A percentile compares a stretch with the other conserved stretches of the same genome.
phyloP scores from a whole-genome alignment of 78 protist species.

The Isochrysis galbana region DNA sequence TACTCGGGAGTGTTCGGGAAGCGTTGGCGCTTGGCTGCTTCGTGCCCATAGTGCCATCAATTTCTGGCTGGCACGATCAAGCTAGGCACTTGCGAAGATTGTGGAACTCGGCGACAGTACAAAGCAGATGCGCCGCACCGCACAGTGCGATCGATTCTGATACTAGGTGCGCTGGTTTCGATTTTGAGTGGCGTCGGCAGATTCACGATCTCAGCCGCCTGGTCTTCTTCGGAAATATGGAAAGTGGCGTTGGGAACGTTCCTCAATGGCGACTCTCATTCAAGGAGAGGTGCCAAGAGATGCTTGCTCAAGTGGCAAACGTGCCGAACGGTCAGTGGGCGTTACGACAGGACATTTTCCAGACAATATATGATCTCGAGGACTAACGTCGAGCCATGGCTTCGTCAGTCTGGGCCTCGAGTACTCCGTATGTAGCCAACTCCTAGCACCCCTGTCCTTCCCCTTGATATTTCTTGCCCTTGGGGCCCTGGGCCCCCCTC shows the following conservation, averaged over 20 bases:
- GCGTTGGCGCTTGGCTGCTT: not conserved
- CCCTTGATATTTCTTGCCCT: no score
- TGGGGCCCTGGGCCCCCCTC: no score
- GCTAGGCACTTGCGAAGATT: not conserved
- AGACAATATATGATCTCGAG: conserved; percentile 25
- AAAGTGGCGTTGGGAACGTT: not conserved
- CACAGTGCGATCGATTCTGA: no score
- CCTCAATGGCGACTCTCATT: not conserved
- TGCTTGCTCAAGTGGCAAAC: not conserved
- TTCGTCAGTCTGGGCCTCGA: no score
- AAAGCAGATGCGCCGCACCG: not conserved
- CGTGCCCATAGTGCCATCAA: not conserved
- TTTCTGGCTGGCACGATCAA: not conserved
- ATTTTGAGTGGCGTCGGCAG: not conserved
- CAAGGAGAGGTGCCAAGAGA: not conserved
- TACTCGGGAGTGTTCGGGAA: not conserved
- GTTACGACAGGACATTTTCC: not conserved
- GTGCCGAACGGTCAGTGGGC: not conserved
- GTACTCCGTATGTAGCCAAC: no score
- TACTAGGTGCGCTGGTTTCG: not conserved
- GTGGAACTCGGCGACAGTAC: not conserved
- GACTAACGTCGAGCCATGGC: no score
- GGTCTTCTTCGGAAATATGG: not conserved
- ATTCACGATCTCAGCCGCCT: not conserved
- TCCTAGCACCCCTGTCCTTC: no score